Percentiles rank a stretch among this genome's conserved stretches.
These are phyloP conservation scores for Suillus spraguei DNA, from an alignment of 768 basidiomycete genomes.

Conservation along the genomic window DNA sequence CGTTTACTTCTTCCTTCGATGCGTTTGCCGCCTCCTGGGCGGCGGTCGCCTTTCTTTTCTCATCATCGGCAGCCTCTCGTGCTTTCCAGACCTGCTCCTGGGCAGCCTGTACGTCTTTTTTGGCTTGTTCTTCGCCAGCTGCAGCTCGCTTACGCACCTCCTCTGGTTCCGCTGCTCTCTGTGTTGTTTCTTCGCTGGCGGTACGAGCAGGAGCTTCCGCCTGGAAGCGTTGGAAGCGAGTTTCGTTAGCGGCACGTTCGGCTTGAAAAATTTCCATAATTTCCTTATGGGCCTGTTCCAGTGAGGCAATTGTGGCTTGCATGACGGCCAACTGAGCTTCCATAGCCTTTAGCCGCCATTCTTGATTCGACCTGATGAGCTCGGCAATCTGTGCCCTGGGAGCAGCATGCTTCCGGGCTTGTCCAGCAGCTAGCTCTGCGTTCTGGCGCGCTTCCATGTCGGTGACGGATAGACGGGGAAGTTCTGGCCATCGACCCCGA, in stretches of 20 bases:
- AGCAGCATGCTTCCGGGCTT: slow-evolving; percentile 2
- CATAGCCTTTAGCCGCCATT: neutral
- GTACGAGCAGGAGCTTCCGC: slow-evolving; percentile 13
- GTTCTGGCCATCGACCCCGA: neutral
- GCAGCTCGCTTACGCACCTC: slow-evolving; percentile 16
- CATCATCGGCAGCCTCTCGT: slow-evolving; percentile 20
- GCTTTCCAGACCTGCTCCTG: too few species aligned
- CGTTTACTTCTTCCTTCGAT: slow-evolving; percentile 15
- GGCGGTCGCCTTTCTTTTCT: slow-evolving; percentile 18
- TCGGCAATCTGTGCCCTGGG: neutral
- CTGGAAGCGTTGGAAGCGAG: slow-evolving; percentile 8
- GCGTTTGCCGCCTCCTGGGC: slow-evolving; percentile 18
- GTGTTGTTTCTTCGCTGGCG: slow-evolving; percentile 6
- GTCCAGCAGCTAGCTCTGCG: slow-evolving; percentile 4
- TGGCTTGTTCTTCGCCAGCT: too few species aligned
- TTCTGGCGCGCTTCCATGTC: neutral
- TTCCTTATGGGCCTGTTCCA: neutral
- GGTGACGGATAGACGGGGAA: neutral
- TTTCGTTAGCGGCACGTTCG: slow-evolving; percentile 4
- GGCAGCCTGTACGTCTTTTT: too few species aligned
- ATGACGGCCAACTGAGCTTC: neutral
- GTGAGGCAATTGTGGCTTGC: neutral
- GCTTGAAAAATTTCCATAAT: neutral
- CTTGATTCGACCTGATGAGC: neutral
- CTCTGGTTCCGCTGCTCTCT: slow-evolving; percentile 8